Conservation (phyloP, 176 grass and related monocot species). For the Phoenix roebelenii region DNA sequence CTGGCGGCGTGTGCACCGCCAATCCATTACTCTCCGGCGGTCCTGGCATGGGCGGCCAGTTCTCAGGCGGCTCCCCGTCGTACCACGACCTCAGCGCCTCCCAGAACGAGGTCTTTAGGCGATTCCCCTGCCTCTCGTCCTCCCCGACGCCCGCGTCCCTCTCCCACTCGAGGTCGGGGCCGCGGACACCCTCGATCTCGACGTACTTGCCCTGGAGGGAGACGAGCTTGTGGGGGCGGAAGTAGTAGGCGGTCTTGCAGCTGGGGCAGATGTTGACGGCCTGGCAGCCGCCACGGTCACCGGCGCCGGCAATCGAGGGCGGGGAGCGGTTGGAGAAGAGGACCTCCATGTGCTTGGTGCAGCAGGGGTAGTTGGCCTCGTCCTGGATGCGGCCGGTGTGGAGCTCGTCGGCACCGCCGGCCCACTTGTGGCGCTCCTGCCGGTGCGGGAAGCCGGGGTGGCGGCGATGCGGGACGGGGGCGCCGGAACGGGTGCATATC, state of each 20-base stretch:
- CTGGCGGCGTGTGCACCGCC: constrained; percentile 71
- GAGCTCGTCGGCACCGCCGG: constrained; percentile 39
- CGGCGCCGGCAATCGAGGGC: constrained; percentile 20
- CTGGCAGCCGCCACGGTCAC: constrained; percentile 55
- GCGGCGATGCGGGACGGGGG: constrained; percentile 26
- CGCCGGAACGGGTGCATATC: neutral
- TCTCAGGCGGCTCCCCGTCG: constrained; percentile 48
- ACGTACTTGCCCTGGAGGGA: constrained; percentile 90
- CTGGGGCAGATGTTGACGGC: constrained; percentile 91
- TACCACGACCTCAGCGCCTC: constrained; percentile 28
- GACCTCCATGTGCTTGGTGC: constrained; percentile 89
- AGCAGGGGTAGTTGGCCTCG: constrained; percentile 93
- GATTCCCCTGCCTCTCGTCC: neutral
- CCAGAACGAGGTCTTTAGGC: constrained; percentile 41
- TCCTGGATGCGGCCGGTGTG: constrained; percentile 68
- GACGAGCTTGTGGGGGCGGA: constrained; percentile 59
- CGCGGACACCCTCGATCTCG: constrained; percentile 76
- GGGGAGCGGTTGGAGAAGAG: constrained; percentile 69
- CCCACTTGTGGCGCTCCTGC: constrained; percentile 27
- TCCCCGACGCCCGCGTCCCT: neutral
- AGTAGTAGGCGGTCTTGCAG: constrained; percentile 92
- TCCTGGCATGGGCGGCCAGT: constrained; percentile 21
- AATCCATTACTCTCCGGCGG: constrained; percentile 25
- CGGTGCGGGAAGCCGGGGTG: constrained; percentile 11
- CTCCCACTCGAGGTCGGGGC: constrained; percentile 19